Conservation (phyloP, 768 basidiomycete genomes). For the Tylopilus sp. region DNA sequence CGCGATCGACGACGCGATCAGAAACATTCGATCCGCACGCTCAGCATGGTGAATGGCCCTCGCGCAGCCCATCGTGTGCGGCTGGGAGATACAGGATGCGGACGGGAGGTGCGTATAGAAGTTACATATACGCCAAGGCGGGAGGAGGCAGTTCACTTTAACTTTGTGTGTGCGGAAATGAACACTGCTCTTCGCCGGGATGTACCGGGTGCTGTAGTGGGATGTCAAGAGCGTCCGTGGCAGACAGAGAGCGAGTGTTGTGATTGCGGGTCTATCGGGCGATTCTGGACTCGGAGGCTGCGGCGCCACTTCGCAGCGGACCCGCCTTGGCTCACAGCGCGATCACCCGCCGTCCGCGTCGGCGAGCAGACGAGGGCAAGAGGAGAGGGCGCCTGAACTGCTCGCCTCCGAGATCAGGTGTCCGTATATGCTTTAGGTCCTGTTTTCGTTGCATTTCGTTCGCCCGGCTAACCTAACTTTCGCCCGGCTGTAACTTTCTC, state of each 20-base stretch:
- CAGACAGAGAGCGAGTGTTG: neutral
- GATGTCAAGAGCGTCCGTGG: too few species aligned
- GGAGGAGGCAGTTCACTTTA: too few species aligned
- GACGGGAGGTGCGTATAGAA: too few species aligned
- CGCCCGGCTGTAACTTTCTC: too few species aligned
- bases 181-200: neutral
- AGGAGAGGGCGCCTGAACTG: neutral
- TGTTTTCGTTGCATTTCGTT: too few species aligned
- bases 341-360: neutral
- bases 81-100: neutral
- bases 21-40: too few species aligned
- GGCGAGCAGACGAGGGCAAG: neutral
- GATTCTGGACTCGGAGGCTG: neutral
- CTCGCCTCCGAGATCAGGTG: neutral
- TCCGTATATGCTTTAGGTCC: neutral
- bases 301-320: neutral
- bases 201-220: neutral
- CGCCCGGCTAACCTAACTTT: too few species aligned
- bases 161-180: too few species aligned
- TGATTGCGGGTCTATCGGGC: too few species aligned
- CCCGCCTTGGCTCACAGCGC: neutral
- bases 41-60: neutral
- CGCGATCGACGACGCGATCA: too few species aligned
- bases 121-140: too few species aligned
- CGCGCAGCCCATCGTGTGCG: neutral